These are phyloP conservation scores for Aspergillus costaricaensis DNA, from an alignment of 2,329 filamentous ascomycete species.

Conservation along the genomic window DNA sequence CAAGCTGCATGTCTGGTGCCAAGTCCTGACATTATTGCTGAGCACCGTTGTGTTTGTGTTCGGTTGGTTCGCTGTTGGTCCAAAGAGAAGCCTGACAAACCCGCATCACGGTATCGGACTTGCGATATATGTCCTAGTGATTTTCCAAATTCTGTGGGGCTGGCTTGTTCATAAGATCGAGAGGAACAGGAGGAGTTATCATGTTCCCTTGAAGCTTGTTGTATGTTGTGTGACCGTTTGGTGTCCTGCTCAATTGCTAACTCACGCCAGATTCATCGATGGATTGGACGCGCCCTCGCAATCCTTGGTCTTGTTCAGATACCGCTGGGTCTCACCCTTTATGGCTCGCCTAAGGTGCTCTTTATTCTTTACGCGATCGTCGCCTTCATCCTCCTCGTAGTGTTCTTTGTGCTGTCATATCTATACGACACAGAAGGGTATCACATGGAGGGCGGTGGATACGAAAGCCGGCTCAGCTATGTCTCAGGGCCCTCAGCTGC, in stretches of 20 bases:
- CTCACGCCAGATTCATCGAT: conserved; percentile 75
- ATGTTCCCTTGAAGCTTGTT: conserved; percentile 61
- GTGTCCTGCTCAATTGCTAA: conserved; percentile 14
- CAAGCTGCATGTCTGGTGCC: conserved; percentile 64
- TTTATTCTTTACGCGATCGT: conserved; percentile 86
- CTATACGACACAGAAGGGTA: conserved; percentile 56
- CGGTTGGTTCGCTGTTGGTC: conserved; percentile 66
- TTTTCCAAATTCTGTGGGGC: conserved; percentile 61
- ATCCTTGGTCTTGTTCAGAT: conserved; percentile 84
- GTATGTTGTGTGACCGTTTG: conserved; percentile 39
- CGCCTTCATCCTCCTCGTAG: conserved; percentile 68
- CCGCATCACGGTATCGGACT: conserved; percentile 68
- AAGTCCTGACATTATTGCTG: conserved; percentile 61
- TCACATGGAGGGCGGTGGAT: conserved; percentile 53
- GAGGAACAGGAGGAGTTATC: conserved; percentile 54
- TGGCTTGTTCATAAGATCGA: conserved; percentile 58
- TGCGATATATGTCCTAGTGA: conserved; percentile 62
- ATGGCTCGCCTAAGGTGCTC: conserved; percentile 80
- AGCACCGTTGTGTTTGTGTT: conserved; percentile 64
- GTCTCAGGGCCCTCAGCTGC: conserved; percentile 52
- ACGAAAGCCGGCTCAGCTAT: conserved; percentile 62
- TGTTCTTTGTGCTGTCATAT: conserved; percentile 81
- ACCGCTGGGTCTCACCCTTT: conserved; percentile 84
- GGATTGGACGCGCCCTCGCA: conserved; percentile 76
- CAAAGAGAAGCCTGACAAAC: conserved; percentile 61